Conservation (phyloP, 345 rosid species). For the Populus alba region DNA sequence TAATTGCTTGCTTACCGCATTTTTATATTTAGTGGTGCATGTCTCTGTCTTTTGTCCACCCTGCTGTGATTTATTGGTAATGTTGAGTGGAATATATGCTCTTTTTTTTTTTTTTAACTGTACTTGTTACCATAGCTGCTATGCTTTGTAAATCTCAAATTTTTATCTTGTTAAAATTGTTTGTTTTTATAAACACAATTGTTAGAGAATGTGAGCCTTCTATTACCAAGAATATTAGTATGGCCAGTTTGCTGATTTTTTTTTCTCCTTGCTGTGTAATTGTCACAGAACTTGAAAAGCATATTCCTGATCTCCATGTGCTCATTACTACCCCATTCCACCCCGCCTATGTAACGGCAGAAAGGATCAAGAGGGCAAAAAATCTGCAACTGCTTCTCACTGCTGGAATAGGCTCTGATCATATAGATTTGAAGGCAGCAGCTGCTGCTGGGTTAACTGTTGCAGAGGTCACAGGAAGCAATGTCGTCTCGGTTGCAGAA, state of each 20-base stretch:
- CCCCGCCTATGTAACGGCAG: slow-evolving; percentile 86
- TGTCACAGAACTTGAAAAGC: slow-evolving; percentile 74
- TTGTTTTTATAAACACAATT: no score
- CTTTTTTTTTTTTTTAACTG: no score
- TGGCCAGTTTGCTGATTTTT: background rate
- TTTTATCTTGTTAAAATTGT: no score
- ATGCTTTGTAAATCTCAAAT: no score
- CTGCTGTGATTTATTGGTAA: no score
- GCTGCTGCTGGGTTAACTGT: slow-evolving; percentile 88
- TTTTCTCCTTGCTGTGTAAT: background rate
- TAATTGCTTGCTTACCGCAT: no score
- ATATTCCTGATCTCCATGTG: slow-evolving; percentile 78
- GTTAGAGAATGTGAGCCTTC: background rate
- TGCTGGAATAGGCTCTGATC: slow-evolving; percentile 95
- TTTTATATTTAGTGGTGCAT: no score
- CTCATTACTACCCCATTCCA: slow-evolving; percentile 91
- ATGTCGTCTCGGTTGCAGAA: slow-evolving; percentile 87
- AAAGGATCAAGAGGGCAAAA: slow-evolving; percentile 88
- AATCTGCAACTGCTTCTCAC: slow-evolving; percentile 85
- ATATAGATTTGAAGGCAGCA: slow-evolving; percentile 82
- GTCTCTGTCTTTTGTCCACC: no score
- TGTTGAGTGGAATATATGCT: no score
- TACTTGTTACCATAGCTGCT: no score
- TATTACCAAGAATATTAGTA: background rate
- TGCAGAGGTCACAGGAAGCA: slow-evolving; percentile 95